Evolutionary conservation across 306 rosid species (phyloP), one percentile per base, ranked within the genome.

Genomic region (Quercus mongolica): DNA sequence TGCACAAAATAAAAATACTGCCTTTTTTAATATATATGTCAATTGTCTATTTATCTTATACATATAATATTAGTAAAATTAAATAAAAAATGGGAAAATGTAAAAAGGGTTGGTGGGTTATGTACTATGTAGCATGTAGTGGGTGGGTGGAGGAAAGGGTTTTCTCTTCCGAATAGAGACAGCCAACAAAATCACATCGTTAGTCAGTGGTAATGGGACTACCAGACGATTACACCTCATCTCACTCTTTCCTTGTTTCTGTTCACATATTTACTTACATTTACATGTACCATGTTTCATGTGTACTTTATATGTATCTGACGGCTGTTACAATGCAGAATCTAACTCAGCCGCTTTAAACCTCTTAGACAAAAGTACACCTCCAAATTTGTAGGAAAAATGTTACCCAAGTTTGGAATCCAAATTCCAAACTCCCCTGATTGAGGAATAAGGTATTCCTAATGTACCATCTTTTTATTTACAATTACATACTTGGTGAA

Each of bases 151-250:
- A 62, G 74, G 73, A 75, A 19, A 63, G 7, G 78, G 78, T 77
- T 54, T 79, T 31, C 74, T 74, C 78, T 74, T n/a, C 72, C 35
- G 1, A 61, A 69, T 12, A 28, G 64, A 68, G 78, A 69, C 75
- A 84, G 74, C 81, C 87, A 82, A 86, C 76, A 79, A 80, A 6
- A 84, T 84, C 90, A 86, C 90, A 90, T 90, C 92, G 86, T 73
- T 52, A 88, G 78, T 81, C 86, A 85, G 92, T 88, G 94, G 94
- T 76, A 51, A 81, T 35, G 78, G 71, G 88, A 74, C 81, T 73
- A 84, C 79, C 59, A 18, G 80, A 84, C 87, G 31, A 69, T 2
- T 2, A 6, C 15, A 73, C 41, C 44, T 52, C 44, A 25, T 51
- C 58, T 46, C 13, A 8, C 31, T 19, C 77, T 71, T 18, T 18